These are phyloP conservation scores for Albugo candida DNA, from an alignment of 352 stramenopile species.

Conservation along the genomic window DNA sequence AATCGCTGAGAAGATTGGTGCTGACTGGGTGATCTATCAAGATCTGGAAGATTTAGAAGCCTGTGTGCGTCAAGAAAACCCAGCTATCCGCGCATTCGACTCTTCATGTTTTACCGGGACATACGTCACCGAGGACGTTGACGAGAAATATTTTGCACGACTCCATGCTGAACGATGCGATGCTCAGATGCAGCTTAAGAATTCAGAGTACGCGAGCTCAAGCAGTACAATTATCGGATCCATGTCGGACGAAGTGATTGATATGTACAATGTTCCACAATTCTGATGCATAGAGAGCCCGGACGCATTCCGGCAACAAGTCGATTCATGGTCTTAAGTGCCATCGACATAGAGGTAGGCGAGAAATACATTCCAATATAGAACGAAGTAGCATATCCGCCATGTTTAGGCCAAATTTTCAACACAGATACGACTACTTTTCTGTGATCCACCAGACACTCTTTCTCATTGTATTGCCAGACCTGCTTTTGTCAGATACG, in stretches of 20 bases:
- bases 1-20: slow-evolving; percentile 86
- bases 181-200: slow-evolving; percentile 69
- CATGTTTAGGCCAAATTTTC: no score
- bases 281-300: slow-evolving; percentile 3
- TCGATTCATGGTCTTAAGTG: no score
- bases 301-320: no score
- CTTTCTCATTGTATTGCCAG: no score
- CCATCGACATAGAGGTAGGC: no score
- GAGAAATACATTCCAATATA: no score
- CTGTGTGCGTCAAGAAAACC: slow-evolving; percentile 58
- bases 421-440: no score
- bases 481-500: no score
- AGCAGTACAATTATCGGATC: slow-evolving; percentile 59
- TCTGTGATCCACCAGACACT: no score
- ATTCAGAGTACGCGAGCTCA: slow-evolving; percentile 55
- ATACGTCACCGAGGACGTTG: slow-evolving; percentile 91
- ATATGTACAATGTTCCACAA: slow-evolving; percentile 79
- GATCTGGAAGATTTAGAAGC: slow-evolving; percentile 85
- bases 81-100: slow-evolving; percentile 75
- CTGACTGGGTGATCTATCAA: slow-evolving; percentile 91
- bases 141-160: slow-evolving; percentile 66
- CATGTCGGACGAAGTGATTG: slow-evolving; percentile 57
- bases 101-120: slow-evolving; percentile 93
- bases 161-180: slow-evolving; percentile 64
- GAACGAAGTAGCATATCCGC: no score